Base-by-base conservation (phyloP, 192 early-diverging fungal genomes). In the Entomortierella parvispora region DNA sequence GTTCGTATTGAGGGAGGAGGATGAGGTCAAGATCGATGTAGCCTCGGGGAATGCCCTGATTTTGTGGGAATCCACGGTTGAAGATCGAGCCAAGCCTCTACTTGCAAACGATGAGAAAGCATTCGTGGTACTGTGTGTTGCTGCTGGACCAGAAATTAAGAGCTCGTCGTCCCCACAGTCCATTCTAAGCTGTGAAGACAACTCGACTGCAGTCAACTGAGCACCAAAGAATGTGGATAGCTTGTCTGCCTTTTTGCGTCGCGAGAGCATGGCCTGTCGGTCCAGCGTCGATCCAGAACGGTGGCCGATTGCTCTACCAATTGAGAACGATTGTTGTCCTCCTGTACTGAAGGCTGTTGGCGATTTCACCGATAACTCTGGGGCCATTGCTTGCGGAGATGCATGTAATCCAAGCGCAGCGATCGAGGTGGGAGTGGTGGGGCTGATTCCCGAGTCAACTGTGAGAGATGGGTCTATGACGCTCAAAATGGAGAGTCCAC, bases 191-290 rank as follows among this genome's bases (percentile, higher is more conserved):
- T 77, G 74, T 3, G 74, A 68, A 0, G 74, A 62, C 20, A 77
- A 47, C 6, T 77, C 74, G 5, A 45, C 45, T 12, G 65, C 42
- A 1, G 74, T 64, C 48, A 77, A 15, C 17, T 67, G 64, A 5
- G 74, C 66, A 0, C 74, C 74, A 59, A 77, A 77, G 31, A 77
- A 77, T 28, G 49, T 77, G 2, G 74, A 77, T 9, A 77, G 61
- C 53, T 77, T 77, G 61, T 77, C 74, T 0, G 74, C 74, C 40
- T 77, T 77, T 53, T 77, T 77, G 55, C 65, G 65, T 0, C 74
- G 51, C 1, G 60, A 51, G 2, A 17, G 20, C 74, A 77, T 77
- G 11, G 33, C 56, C 4, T 68, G 56, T 11, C 74, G 53, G 22
- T 77, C 71, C 18, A 66, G 14, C 0, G 51, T 26, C n/a, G 48